phyloP scores from a whole-genome alignment of 805 yeast species.

The Nakazawaea siamensis region DNA sequence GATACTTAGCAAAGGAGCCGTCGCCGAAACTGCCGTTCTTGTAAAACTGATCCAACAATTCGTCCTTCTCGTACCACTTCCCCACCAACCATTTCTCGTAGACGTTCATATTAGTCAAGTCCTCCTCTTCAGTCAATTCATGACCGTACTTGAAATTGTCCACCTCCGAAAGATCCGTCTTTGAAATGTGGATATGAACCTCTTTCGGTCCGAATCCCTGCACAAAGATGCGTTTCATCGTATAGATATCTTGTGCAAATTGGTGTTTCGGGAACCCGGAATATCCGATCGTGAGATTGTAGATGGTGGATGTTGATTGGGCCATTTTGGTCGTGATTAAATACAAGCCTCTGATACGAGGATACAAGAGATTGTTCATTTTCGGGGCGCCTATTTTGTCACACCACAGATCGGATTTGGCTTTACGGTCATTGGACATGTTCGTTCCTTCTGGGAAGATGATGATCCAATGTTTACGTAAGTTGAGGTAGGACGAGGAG shows the following conservation, averaged over 20 bases:
- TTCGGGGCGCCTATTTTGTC: constrained; percentile 37
- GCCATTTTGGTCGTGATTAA: constrained; percentile 51
- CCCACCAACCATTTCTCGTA: constrained; percentile 73
- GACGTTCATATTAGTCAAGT: constrained; percentile 24
- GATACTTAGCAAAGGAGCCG: constrained; percentile 1
- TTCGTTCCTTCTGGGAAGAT: constrained; percentile 96
- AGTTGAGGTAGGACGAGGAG: constrained; percentile 35
- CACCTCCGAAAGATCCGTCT: constrained; percentile 48
- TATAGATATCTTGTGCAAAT: constrained; percentile 72
- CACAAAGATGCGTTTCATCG: constrained; percentile 54
- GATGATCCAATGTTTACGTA: constrained; percentile 49
- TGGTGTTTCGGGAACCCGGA: constrained; percentile 54
- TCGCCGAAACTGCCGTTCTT: constrained; percentile 41
- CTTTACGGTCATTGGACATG: constrained; percentile 55
- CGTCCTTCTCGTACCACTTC: constrained; percentile 76
- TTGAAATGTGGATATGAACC: constrained; percentile 59
- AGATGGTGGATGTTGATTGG: constrained; percentile 46
- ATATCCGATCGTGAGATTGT: constrained; percentile 82
- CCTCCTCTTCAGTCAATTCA: constrained; percentile 33
- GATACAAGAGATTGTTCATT: constrained; percentile 64
- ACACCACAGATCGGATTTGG: constrained; percentile 50
- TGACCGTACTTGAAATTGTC: constrained; percentile 45
- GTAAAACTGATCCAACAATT: constrained; percentile 53
- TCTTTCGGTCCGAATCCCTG: constrained; percentile 64
- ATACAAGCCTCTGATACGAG: constrained; percentile 75